These are phyloP conservation scores for Thalassiosira mediterranea DNA, from an alignment of 352 stramenopile genomes.

Conservation along the genomic window DNA sequence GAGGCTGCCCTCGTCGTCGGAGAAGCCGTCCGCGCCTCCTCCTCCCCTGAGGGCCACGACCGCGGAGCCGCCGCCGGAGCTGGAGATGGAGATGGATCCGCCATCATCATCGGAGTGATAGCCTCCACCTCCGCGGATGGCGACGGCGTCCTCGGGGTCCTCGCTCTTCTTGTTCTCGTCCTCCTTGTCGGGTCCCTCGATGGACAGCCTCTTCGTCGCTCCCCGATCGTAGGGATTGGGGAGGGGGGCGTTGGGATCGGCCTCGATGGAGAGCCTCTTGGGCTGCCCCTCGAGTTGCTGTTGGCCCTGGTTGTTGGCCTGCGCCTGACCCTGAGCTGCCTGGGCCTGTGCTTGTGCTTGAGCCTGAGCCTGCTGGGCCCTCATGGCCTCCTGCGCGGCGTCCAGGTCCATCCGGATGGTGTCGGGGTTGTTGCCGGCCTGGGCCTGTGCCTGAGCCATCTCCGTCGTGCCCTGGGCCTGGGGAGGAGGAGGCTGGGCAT, in stretches of 20 bases:
- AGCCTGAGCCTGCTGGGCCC: background rate
- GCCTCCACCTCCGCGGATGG: background rate
- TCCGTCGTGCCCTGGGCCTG: background rate
- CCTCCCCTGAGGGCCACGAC: no score
- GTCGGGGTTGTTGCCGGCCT: background rate
- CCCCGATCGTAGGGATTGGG: no score
- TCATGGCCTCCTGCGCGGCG: slow-evolving; percentile 3
- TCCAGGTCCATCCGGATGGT: slow-evolving; percentile 14
- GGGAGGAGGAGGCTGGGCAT: background rate
- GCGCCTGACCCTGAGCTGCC: background rate
- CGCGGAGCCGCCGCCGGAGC: no score
- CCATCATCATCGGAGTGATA: no score
- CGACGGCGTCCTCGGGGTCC: background rate
- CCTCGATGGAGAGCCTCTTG: background rate
- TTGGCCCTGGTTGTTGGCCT: no score
- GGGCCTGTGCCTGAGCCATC: background rate
- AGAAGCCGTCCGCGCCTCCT: no score
- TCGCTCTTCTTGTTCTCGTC: background rate
- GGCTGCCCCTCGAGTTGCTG: no score
- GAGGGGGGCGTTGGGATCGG: background rate
- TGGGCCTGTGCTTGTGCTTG: background rate
- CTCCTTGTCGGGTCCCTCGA: background rate
- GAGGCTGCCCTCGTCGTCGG: no score
- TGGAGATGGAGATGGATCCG: no score
- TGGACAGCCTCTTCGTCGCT: no score